Conservation (phyloP, 305 asterid genomes). For the Plantago lanceolata region DNA sequence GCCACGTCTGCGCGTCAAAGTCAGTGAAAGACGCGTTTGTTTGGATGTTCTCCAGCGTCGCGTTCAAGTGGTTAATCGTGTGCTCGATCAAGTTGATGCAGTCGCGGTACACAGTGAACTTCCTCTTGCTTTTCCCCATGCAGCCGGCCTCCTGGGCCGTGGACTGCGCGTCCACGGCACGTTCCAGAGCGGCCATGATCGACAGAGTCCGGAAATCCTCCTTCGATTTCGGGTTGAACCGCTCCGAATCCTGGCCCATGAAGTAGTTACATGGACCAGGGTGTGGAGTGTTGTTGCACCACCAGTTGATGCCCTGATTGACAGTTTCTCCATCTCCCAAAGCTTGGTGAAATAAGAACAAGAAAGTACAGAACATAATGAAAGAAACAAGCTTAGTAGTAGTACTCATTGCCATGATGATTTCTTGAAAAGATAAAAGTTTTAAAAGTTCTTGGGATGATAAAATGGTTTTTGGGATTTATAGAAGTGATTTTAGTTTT, state of each 20-base stretch:
- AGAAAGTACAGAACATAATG: conserved; percentile 18
- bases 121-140: conserved; percentile 41
- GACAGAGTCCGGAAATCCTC: conserved; percentile 60
- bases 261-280: conserved; percentile 56
- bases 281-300: conserved; percentile 80
- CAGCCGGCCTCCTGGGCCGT: conserved; percentile 24
- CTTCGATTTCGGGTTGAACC: conserved; percentile 26
- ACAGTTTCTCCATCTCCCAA: conserved; percentile 10
- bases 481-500: conserved; percentile 17
- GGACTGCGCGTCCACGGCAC: conserved; percentile 35
- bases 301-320: conserved; percentile 35
- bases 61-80: conserved; percentile 56
- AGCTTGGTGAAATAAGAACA: not conserved
- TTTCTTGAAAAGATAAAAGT: too few relatives aligned
- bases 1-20: conserved; percentile 83
- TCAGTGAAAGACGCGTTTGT: conserved; percentile 45
- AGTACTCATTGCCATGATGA: conserved; percentile 21
- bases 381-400: conserved; percentile 8
- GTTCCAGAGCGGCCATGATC: conserved; percentile 48
- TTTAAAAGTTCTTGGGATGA: too few relatives aligned
- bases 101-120: conserved; percentile 41
- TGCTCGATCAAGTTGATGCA: conserved; percentile 53
- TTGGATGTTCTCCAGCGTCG: conserved; percentile 40
- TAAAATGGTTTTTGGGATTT: conserved; percentile 19
- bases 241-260: too few relatives aligned